phyloP scores from a whole-genome alignment of 2,329 filamentous ascomycete genomes.

The Cladorrhinum sp. region DNA sequence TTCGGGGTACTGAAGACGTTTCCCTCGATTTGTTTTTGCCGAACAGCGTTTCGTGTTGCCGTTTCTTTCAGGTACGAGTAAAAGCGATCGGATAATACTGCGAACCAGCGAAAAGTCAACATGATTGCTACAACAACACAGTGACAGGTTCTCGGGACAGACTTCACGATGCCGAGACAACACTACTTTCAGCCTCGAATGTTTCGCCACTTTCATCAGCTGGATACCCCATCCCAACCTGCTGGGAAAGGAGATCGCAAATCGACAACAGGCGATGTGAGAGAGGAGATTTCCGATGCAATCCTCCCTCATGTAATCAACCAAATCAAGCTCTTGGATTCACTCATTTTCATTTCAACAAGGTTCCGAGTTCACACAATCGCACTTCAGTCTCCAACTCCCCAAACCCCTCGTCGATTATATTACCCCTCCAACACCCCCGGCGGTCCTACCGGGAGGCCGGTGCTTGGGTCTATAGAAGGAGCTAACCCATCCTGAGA shows the following conservation, averaged over 20 bases:
- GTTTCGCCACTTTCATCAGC: background rate
- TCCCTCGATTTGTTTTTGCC: background rate
- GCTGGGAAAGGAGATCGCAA: background rate
- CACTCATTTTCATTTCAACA: background rate
- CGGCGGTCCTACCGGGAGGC: constrained; percentile 4
- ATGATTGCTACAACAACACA: background rate
- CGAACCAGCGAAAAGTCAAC: background rate
- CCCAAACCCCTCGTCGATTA: constrained; percentile 1
- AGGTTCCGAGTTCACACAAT: background rate
- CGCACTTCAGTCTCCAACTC: background rate
- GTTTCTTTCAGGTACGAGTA: background rate
- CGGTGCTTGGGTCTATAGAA: constrained; percentile 9
- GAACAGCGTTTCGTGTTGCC: background rate
- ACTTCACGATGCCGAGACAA: background rate
- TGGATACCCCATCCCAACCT: background rate
- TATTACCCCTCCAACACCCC: constrained; percentile 4
- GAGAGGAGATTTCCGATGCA: background rate
- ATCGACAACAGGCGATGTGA: background rate
- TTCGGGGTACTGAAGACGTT: background rate
- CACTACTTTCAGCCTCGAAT: background rate
- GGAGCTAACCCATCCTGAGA: background rate
- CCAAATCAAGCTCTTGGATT: background rate
- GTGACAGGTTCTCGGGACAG: background rate
- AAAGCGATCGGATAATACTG: background rate
- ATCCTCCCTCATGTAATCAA: background rate